These are phyloP conservation scores for Trypanosoma boissoni DNA, from an alignment of 208 protist species.

Conservation along the genomic window DNA sequence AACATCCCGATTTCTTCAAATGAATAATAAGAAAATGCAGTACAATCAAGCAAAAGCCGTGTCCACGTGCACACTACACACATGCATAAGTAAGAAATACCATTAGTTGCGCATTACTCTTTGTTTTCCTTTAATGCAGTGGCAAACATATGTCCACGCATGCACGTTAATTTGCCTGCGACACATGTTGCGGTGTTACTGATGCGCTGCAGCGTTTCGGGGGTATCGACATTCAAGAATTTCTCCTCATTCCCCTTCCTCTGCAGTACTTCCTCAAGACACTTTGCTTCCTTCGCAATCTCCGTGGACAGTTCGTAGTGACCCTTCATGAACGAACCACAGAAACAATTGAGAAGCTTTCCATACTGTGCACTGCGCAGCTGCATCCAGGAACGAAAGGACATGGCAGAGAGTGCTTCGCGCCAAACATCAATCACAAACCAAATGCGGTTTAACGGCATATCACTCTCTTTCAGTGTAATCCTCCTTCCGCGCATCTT, in stretches of 20 bases:
- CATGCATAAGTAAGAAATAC: no score
- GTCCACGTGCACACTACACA: no score
- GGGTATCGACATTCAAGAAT: constrained; percentile 8
- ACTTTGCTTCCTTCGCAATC: constrained; percentile 19
- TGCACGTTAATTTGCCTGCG: not conserved
- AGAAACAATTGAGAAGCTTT: constrained; percentile 35
- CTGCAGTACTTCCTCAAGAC: constrained; percentile 27
- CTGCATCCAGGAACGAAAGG: constrained; percentile 50
- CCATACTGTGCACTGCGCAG: constrained; percentile 39
- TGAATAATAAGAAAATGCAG: constrained; percentile 6
- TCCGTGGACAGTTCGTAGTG: constrained; percentile 21
- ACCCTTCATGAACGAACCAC: constrained; percentile 23
- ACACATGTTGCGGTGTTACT: constrained; percentile 6
- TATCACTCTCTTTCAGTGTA: no score
- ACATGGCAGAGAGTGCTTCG: constrained; percentile 49
- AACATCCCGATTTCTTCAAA: no score
- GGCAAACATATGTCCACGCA: not conserved
- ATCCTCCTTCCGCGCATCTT: no score
- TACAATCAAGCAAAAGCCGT: no score
- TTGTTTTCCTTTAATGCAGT: no score
- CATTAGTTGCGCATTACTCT: not conserved
- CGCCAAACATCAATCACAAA: constrained; percentile 68
- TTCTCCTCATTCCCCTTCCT: constrained; percentile 14
- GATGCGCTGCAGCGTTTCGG: not conserved
- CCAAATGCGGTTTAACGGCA: constrained; percentile 42